Evolutionary conservation across 768 basidiomycete genomes (phyloP).

Genomic region (Phlebiopsis flavidoalba): DNA sequence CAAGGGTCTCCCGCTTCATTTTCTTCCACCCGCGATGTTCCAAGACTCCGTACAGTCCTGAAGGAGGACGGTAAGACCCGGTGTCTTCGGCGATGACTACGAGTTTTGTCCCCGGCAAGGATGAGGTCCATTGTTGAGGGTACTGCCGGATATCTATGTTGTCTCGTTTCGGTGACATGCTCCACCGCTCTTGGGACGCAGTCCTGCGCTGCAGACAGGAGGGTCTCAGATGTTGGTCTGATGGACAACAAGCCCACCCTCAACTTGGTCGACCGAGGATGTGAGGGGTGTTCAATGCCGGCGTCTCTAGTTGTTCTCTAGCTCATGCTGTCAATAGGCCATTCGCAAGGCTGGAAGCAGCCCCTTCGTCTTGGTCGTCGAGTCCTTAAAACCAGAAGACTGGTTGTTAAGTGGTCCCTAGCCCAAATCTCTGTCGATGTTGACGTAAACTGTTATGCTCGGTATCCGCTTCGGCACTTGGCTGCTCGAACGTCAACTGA

Average conservation of each 20-base stretch:
- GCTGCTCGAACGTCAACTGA: constrained; percentile 76
- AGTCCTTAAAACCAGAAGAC: constrained; percentile 89
- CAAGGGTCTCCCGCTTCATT: constrained; percentile 74
- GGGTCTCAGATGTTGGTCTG: constrained; percentile 76
- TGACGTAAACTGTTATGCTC: constrained; percentile 30
- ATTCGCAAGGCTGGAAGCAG: constrained; percentile 68
- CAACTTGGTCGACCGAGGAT: constrained; percentile 80
- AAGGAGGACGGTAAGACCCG: constrained; percentile 64
- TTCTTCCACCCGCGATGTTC: constrained; percentile 90
- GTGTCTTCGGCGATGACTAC: constrained; percentile 67
- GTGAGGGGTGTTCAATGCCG: constrained; percentile 27
- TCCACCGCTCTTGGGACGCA: constrained; percentile 80
- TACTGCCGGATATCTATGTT: constrained; percentile 73
- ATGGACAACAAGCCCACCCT: constrained; percentile 85
- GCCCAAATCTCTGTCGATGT: background rate
- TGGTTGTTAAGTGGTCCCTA: constrained; percentile 40
- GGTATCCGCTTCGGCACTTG: constrained; percentile 84
- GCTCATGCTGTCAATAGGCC: constrained; percentile 28
- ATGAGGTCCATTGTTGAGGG: constrained; percentile 79
- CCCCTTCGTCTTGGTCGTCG: constrained; percentile 79
- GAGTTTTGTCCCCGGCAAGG: constrained; percentile 80
- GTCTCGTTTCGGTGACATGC: constrained; percentile 85
- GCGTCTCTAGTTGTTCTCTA: background rate
- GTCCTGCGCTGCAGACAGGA: constrained; percentile 66
- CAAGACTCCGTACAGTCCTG: constrained; percentile 84